phyloP scores from a whole-genome alignment of 306 rosid genomes.

The Spatholobus suberectus region DNA sequence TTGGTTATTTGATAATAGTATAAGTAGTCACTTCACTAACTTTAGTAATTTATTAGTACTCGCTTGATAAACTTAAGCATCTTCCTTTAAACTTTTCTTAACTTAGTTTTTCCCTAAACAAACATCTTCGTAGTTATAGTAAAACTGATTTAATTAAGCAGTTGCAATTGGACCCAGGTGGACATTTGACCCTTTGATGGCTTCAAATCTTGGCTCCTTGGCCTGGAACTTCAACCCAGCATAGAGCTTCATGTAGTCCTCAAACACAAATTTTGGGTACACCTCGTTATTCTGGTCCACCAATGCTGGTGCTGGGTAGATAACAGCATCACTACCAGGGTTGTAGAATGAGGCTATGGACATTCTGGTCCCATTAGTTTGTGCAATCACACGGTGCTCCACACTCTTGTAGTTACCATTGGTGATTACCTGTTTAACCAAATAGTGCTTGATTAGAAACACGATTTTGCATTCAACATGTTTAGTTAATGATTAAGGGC shows the following conservation, averaged over 20 bases:
- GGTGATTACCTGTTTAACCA: constrained; percentile 16
- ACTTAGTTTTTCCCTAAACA: neutral
- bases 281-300: constrained; percentile 10
- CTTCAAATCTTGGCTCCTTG: constrained; percentile 40
- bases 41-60: constrained; percentile 1
- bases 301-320: constrained; percentile 35
- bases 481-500: neutral
- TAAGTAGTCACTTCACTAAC: neutral
- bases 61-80: constrained; percentile 13
- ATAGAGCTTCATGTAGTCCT: constrained; percentile 37
- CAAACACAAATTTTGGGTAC: constrained; percentile 39
- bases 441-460: neutral
- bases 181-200: constrained; percentile 23
- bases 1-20: neutral
- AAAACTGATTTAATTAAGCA: neutral
- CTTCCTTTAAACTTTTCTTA: neutral
- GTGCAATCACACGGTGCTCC: constrained; percentile 36
- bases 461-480: neutral
- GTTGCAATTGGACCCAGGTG: constrained; percentile 23
- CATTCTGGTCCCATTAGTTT: constrained; percentile 36
- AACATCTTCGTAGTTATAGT: neutral
- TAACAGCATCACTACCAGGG: constrained; percentile 38
- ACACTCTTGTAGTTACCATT: constrained; percentile 37
- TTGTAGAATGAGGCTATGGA: constrained; percentile 38
- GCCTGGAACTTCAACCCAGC: constrained; percentile 22